phyloP scores from a whole-genome alignment of 176 grass and related monocot genomes.

The Coix lacrymajobi region DNA sequence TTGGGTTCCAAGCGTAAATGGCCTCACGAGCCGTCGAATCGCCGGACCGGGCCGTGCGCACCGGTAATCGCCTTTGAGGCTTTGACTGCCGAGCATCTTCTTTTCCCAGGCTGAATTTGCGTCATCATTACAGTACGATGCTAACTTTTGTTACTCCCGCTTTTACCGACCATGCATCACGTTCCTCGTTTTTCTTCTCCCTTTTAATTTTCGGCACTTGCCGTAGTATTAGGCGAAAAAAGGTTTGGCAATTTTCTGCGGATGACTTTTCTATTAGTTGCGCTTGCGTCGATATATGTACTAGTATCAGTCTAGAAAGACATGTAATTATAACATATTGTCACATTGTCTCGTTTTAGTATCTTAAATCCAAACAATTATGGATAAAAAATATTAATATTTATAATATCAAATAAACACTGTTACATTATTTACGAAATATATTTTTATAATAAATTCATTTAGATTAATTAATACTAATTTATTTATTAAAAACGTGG shows the following conservation, averaged over 20 bases:
- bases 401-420: too few relatives aligned
- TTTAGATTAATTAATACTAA: too few relatives aligned
- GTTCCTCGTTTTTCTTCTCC: background rate
- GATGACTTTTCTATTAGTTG: background rate
- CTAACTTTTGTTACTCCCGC: background rate
- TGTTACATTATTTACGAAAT: too few relatives aligned
- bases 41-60: background rate
- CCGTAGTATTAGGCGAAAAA: background rate
- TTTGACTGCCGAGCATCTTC: background rate
- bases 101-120: background rate
- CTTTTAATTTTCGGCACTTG: background rate
- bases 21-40: constrained; percentile 10
- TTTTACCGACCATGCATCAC: background rate
- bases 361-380: too few relatives aligned
- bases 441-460: too few relatives aligned
- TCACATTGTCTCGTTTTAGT: too few relatives aligned
- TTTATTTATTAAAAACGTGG: too few relatives aligned
- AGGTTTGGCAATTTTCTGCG: background rate
- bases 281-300: too few relatives aligned
- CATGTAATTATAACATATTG: too few relatives aligned
- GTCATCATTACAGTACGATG: background rate
- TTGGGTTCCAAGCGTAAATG: constrained; percentile 16
- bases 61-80: background rate
- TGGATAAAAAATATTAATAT: too few relatives aligned
- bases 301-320: too few relatives aligned